phyloP scores from a whole-genome alignment of 805 yeast genomes.

The Lachancea sp. region DNA sequence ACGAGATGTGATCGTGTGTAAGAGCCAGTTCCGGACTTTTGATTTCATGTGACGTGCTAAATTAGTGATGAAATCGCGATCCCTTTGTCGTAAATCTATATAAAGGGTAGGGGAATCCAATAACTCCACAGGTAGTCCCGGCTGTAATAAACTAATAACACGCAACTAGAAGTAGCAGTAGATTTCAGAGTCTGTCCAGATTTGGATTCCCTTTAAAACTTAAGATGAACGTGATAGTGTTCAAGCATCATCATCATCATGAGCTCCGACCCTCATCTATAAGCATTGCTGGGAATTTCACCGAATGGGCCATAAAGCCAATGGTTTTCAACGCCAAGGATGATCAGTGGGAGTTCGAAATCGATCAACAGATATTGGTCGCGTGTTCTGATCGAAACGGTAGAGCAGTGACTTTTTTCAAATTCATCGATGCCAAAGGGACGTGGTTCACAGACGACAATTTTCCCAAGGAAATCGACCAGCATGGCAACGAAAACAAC shows the following conservation, averaged over 20 bases:
- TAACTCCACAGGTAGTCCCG: too few species aligned
- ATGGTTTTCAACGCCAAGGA: conserved; percentile 16
- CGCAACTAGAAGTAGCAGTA: neutral
- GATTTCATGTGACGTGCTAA: conserved; percentile 1
- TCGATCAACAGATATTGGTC: conserved; percentile 20
- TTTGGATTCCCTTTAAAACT: neutral
- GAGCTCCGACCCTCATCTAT: conserved; percentile 20
- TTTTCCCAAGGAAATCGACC: conserved; percentile 31
- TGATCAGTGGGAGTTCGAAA: conserved; percentile 24
- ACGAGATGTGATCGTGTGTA: neutral
- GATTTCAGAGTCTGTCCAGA: neutral
- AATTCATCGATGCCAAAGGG: conserved; percentile 26
- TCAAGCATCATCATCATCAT: conserved; percentile 7
- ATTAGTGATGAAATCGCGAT: conserved; percentile 1
- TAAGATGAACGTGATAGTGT: conserved; percentile 6
- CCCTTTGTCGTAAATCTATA: conserved; percentile 8
- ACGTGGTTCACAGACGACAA: conserved; percentile 30
- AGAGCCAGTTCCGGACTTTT: too few species aligned
- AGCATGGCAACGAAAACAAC: conserved; percentile 35
- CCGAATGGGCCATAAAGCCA: conserved; percentile 28
- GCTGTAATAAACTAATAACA: too few species aligned
- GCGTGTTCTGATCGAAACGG: conserved; percentile 17
- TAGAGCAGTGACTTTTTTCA: conserved; percentile 18
- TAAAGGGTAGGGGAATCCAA: conserved; percentile 1
- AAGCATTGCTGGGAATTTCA: conserved; percentile 36